phyloP scores from a whole-genome alignment of 176 grass and related monocot genomes.

The Rhipidocladum racemiflorum region DNA sequence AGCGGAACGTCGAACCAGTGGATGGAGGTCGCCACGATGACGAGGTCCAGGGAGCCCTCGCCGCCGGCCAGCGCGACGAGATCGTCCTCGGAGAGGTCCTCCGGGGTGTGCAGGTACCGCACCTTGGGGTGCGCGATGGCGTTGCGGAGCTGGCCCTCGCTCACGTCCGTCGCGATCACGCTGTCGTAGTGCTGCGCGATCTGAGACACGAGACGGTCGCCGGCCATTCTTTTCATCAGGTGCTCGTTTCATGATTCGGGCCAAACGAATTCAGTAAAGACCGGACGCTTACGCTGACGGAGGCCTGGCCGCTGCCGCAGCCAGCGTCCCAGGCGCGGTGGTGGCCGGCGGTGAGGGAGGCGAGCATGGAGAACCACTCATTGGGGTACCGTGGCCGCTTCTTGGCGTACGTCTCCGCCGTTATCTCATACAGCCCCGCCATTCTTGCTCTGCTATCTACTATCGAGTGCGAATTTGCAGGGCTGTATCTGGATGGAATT shows the following conservation, averaged over 20 bases:
- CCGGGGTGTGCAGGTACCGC: conserved; percentile 62
- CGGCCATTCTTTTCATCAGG: neutral
- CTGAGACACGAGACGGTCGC: neutral
- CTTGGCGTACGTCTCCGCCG: conserved; percentile 43
- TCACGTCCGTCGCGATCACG: conserved; percentile 69
- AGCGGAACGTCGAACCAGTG: conserved; percentile 78
- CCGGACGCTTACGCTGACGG: conserved; percentile 39
- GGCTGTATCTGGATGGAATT: conserved; percentile 23
- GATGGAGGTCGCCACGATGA: conserved; percentile 55
- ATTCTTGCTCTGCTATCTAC: conserved; percentile 26
- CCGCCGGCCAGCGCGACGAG: conserved; percentile 57
- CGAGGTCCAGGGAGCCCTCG: conserved; percentile 63
- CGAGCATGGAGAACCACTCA: conserved; percentile 53
- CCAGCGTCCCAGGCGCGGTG: conserved; percentile 54
- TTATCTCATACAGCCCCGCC: conserved; percentile 42
- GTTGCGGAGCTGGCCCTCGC: conserved; percentile 48
- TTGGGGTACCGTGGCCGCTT: conserved; percentile 59
- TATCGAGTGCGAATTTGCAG: conserved; percentile 21
- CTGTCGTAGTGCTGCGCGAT: conserved; percentile 63
- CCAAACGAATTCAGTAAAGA: neutral
- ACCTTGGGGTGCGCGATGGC: conserved; percentile 47
- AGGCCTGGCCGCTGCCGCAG: conserved; percentile 60
- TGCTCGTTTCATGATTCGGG: neutral
- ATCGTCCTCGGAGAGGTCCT: conserved; percentile 52
- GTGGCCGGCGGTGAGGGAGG: conserved; percentile 47